These are phyloP conservation scores for Diplosphaera chodatii DNA, from an alignment of 139 green algal species.

Conservation along the genomic window DNA sequence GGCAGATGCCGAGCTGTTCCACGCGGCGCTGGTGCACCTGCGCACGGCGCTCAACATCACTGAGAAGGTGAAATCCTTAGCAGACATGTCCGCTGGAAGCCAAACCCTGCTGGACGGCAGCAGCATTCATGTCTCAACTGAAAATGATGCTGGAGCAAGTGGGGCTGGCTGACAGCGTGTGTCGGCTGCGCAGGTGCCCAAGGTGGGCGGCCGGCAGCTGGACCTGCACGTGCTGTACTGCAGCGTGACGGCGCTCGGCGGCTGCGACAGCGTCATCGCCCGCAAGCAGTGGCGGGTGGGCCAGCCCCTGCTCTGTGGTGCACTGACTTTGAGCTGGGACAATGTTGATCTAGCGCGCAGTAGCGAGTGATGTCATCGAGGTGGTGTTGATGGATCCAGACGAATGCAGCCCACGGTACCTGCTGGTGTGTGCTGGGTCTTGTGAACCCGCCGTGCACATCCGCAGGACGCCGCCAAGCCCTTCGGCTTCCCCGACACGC, in stretches of 20 bases:
- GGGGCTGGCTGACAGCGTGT: neutral
- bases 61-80: neutral
- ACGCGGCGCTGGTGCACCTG: neutral
- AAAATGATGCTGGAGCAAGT: neutral
- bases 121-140: too few species aligned
- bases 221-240: constrained; percentile 15
- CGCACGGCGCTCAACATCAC: constrained; percentile 2
- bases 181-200: constrained; percentile 1
- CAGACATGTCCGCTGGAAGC: too few species aligned
- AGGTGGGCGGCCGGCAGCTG: constrained; percentile 7
- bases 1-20: constrained; percentile 5
- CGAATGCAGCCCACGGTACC: neutral
- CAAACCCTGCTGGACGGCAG: too few species aligned
- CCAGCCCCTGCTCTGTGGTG: neutral
- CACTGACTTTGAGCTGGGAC: too few species aligned
- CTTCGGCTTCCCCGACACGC: constrained; percentile 21
- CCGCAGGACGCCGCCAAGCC: constrained; percentile 16
- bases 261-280: constrained; percentile 16
- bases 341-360: too few species aligned
- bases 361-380: too few species aligned
- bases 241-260: constrained; percentile 8
- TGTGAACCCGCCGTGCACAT: neutral
- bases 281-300: constrained; percentile 21
- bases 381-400: neutral
- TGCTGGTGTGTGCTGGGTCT: neutral